phyloP scores from a whole-genome alignment of 192 early-diverging fungal genomes.

The Backusella circina region DNA sequence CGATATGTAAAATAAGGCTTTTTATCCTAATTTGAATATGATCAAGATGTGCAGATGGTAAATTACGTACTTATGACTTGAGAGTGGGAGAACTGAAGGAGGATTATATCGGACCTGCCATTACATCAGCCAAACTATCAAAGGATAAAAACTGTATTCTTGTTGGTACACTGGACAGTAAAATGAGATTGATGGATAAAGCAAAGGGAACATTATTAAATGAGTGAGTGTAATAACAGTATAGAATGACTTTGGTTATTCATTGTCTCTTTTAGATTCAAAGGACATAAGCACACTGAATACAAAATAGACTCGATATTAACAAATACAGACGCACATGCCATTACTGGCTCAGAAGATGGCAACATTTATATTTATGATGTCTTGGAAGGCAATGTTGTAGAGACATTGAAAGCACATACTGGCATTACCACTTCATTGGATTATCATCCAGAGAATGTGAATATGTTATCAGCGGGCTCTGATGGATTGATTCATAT shows the following conservation, averaged over 20 bases:
- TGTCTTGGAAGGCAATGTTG: conserved; percentile 48
- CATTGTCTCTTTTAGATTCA: conserved; percentile 43
- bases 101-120: conserved; percentile 73
- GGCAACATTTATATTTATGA: conserved; percentile 87
- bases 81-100: conserved; percentile 65
- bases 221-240: conserved; percentile 41
- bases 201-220: conserved; percentile 67
- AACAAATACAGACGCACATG: conserved; percentile 63
- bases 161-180: conserved; percentile 71
- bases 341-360: conserved; percentile 89
- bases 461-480: conserved; percentile 61
- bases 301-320: conserved; percentile 77
- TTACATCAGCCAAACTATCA: conserved; percentile 70
- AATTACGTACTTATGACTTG: conserved; percentile 81
- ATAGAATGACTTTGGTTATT: conserved; percentile 48
- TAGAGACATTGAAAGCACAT: conserved; percentile 43
- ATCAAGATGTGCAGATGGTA: conserved; percentile 78
- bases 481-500: conserved; percentile 64
- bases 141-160: conserved; percentile 72
- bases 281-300: conserved; percentile 76
- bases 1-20: neutral
- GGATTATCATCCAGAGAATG: conserved; percentile 62
- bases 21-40: neutral
- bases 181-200: conserved; percentile 83
- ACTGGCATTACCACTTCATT: conserved; percentile 59